Conservation (phyloP, 139 green algal genomes). For the Chlorokybus atmophyticus region DNA sequence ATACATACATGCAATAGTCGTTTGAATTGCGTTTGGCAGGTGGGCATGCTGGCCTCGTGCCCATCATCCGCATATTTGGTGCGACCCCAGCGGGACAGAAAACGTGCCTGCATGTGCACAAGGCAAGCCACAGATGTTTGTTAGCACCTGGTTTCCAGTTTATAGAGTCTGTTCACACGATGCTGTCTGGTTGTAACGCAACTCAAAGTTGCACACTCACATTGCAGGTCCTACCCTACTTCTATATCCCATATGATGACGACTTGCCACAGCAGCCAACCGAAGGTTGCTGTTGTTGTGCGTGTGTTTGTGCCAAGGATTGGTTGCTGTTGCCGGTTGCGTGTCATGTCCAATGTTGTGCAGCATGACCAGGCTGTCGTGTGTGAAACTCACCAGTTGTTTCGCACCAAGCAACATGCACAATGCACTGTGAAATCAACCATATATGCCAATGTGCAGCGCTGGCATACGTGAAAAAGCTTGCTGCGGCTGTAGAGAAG, state of each 20-base stretch:
- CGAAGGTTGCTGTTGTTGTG: not conserved
- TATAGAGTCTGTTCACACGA: slow-evolving; percentile 2
- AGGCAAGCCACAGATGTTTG: slow-evolving; percentile 1
- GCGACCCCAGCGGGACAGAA: slow-evolving; percentile 69
- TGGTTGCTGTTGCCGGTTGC: too few relatives aligned
- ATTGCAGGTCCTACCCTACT: not conserved
- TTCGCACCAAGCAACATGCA: too few relatives aligned
- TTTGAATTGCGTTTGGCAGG: slow-evolving; percentile 1
- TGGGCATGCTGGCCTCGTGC: slow-evolving; percentile 48
- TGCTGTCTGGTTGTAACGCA: not conserved
- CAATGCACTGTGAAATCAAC: too few relatives aligned
- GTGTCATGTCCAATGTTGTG: too few relatives aligned
- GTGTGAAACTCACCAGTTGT: too few relatives aligned
- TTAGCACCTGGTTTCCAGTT: slow-evolving; percentile 1
- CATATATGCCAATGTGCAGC: too few relatives aligned
- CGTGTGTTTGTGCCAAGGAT: too few relatives aligned
- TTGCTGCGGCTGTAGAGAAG: not conserved
- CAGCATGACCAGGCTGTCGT: too few relatives aligned
- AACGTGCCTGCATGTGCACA: slow-evolving; percentile 79
- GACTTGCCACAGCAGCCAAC: slow-evolving; percentile 1
- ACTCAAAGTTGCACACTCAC: not conserved
- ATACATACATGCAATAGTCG: not conserved
- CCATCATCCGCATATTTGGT: slow-evolving; percentile 82
- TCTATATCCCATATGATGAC: not conserved
- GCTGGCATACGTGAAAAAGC: not conserved